These are phyloP conservation scores for Paxillus ammoniavirescens DNA, from an alignment of 768 basidiomycete genomes.

Conservation along the genomic window DNA sequence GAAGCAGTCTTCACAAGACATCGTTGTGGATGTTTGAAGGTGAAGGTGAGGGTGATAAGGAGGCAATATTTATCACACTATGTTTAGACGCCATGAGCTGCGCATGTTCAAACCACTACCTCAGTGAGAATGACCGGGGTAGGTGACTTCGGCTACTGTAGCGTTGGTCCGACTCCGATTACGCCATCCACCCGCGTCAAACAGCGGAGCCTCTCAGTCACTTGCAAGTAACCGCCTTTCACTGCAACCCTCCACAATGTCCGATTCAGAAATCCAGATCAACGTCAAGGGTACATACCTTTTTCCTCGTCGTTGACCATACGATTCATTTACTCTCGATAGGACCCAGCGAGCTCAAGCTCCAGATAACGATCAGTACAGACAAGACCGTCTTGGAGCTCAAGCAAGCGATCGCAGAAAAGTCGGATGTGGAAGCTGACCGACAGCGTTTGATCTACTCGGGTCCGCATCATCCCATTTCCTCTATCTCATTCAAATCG, in stretches of 20 bases:
- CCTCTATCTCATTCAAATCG: not conserved
- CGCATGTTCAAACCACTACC: not conserved
- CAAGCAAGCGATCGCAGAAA: constrained; percentile 84
- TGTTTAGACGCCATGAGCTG: not conserved
- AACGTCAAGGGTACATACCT: constrained; percentile 60
- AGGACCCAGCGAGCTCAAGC: constrained; percentile 93
- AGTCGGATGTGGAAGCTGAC: constrained; percentile 84
- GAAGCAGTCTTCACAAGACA: constrained; percentile 53
- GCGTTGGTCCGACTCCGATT: too few relatives aligned
- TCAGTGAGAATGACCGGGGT: too few relatives aligned
- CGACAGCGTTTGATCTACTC: constrained; percentile 92
- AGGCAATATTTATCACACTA: not conserved
- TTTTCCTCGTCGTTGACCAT: not conserved
- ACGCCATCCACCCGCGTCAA: not conserved
- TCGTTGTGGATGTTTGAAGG: constrained; percentile 26
- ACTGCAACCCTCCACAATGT: constrained; percentile 40
- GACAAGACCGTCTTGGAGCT: constrained; percentile 89
- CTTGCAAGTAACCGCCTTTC: not conserved
- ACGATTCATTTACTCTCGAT: not conserved
- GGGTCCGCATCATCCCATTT: constrained; percentile 44
- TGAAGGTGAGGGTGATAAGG: too few relatives aligned
- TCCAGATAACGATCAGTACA: constrained; percentile 77
- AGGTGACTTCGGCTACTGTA: not conserved
- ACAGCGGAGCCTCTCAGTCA: not conserved
- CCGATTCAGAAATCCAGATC: constrained; percentile 60